These are phyloP conservation scores for Ceraceosorus bombacis DNA, from an alignment of 1,284 basidiomycete species.

Conservation along the genomic window DNA sequence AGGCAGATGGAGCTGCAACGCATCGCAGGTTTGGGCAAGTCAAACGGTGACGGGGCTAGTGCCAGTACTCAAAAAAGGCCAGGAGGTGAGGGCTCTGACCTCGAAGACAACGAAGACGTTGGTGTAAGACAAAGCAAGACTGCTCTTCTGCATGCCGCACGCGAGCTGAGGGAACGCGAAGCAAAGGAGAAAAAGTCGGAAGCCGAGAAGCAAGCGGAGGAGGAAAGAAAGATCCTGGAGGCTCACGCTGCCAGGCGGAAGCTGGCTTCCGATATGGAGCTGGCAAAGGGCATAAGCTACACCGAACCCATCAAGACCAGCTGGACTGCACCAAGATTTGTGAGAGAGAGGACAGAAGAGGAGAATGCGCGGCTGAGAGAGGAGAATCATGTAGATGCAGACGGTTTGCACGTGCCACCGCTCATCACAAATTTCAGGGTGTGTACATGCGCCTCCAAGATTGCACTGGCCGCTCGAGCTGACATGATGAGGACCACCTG, in stretches of 20 bases:
- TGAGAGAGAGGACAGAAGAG: conserved; percentile 63
- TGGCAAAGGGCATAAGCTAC: conserved; percentile 86
- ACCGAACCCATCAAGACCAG: conserved; percentile 78
- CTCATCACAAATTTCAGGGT: conserved; percentile 84
- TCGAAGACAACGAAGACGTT: conserved; percentile 57
- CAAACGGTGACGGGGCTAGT: not conserved
- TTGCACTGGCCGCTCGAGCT: conserved; percentile 1
- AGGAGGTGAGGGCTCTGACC: conserved; percentile 52
- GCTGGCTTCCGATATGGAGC: conserved; percentile 80
- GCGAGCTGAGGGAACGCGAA: conserved; percentile 67
- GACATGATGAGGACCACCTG: not conserved
- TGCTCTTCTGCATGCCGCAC: conserved; percentile 38
- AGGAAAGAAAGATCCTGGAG: conserved; percentile 79
- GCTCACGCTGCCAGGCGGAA: conserved; percentile 85
- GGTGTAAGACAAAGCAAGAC: conserved; percentile 60
- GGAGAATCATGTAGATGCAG: conserved; percentile 82
- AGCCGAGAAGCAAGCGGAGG: conserved; percentile 74
- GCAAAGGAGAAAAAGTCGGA: conserved; percentile 63
- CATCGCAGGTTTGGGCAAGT: conserved; percentile 3
- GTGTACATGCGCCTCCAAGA: conserved; percentile 32
- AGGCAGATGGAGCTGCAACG: conserved; percentile 69
- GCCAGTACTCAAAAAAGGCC: not conserved
- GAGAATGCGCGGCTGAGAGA: conserved; percentile 71
- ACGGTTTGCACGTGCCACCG: conserved; percentile 86
- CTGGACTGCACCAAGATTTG: conserved; percentile 79